These are phyloP conservation scores for Ceratocystiopsis brevicomis DNA, from an alignment of 2,329 filamentous ascomycete genomes.

Conservation along the genomic window DNA sequence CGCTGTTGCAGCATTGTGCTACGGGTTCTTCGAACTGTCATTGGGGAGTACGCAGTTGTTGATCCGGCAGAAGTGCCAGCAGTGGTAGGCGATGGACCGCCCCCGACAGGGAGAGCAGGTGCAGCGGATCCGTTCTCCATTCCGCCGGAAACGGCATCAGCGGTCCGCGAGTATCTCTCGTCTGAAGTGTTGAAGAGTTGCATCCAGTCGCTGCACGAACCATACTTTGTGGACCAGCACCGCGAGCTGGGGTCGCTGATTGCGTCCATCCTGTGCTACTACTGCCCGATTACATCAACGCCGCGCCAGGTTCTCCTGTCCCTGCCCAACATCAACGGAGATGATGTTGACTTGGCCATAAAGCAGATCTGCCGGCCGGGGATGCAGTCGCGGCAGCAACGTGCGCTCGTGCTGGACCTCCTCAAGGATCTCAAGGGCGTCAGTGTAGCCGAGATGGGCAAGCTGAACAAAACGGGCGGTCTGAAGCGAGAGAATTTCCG, in stretches of 20 bases:
- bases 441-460: conserved; percentile 84
- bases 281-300: conserved; percentile 48
- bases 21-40: conserved; percentile 66
- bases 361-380: conserved; percentile 38
- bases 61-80: too few relatives aligned
- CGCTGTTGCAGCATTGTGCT: conserved; percentile 74
- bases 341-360: conserved; percentile 47
- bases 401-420: conserved; percentile 65
- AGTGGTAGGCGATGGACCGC: too few relatives aligned
- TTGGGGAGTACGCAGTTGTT: conserved; percentile 41
- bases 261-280: conserved; percentile 63
- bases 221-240: conserved; percentile 92
- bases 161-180: conserved; percentile 76
- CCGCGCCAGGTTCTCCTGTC: conserved; percentile 59
- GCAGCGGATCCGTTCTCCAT: conserved; percentile 21
- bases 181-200: conserved; percentile 77
- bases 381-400: conserved; percentile 53
- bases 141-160: conserved; percentile 34
- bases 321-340: conserved; percentile 55
- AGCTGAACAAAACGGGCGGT: conserved; percentile 41
- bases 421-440: conserved; percentile 76
- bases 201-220: conserved; percentile 78
- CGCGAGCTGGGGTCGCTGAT: conserved; percentile 81
- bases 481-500: conserved; percentile 13
- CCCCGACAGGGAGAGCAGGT: too few relatives aligned